These are phyloP conservation scores for Colletotrichum sp. DNA, from an alignment of 2,329 filamentous ascomycete genomes.

Conservation along the genomic window DNA sequence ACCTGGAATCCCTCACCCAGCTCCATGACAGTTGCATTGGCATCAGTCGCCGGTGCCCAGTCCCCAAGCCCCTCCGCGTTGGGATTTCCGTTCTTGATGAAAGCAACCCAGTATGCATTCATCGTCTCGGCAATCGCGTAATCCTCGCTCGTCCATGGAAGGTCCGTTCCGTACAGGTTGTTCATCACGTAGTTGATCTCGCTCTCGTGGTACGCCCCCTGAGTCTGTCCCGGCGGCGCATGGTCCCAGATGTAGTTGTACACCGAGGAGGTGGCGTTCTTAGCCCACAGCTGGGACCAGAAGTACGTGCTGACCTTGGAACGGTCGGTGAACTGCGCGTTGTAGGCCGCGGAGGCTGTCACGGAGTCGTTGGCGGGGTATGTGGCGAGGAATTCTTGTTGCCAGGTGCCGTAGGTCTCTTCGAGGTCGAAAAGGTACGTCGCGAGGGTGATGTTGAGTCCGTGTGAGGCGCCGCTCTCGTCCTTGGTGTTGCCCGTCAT, in stretches of 20 bases:
- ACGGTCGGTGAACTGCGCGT: neutral
- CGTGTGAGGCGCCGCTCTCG: neutral
- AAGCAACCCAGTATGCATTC: neutral
- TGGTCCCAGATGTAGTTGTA: neutral
- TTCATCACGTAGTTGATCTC: constrained; percentile 44
- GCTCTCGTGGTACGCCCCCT: constrained; percentile 40
- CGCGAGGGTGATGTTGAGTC: neutral
- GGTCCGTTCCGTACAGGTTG: constrained; percentile 31
- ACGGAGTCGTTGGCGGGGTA: neutral
- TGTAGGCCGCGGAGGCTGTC: neutral
- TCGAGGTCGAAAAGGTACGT: neutral
- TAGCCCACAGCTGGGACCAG: neutral
- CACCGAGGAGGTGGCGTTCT: neutral
- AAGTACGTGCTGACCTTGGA: neutral
- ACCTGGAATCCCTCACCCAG: neutral
- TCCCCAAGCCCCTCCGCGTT: neutral
- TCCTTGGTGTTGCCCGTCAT: neutral
- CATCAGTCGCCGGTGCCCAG: neutral
- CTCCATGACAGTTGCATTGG: neutral
- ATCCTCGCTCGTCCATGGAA: neutral
- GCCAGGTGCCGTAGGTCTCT: neutral
- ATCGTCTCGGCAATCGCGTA: neutral
- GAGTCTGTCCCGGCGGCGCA: constrained; percentile 30
- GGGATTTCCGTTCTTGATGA: neutral
- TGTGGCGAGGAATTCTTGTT: neutral